These are phyloP conservation scores for Fusarium irregulare DNA, from an alignment of 2,329 filamentous ascomycete species.

Conservation along the genomic window DNA sequence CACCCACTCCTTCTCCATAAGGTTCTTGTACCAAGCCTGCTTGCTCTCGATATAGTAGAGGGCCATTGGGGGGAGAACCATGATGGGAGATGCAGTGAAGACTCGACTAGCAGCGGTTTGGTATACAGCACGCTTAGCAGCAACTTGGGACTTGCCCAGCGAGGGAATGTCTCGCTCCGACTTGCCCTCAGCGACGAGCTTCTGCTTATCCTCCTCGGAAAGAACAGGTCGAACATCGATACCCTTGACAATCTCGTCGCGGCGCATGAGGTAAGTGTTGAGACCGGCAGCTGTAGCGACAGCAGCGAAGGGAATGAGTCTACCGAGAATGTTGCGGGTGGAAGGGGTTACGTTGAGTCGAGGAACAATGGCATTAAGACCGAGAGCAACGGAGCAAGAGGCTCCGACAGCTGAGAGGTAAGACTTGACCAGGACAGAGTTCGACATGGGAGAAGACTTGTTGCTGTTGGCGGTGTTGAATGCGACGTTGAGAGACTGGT, in stretches of 20 bases:
- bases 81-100: slow-evolving; percentile 94
- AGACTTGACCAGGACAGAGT: slow-evolving; percentile 83
- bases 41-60: slow-evolving; percentile 81
- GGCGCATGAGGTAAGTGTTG: slow-evolving; percentile 97
- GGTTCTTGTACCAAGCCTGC: slow-evolving; percentile 54
- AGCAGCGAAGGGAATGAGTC: slow-evolving; percentile 96
- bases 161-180: slow-evolving; percentile 74
- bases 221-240: slow-evolving; percentile 93
- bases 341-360: slow-evolving; percentile 82
- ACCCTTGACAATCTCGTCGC: slow-evolving; percentile 91
- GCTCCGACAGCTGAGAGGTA: slow-evolving; percentile 93
- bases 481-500: slow-evolving; percentile 97
- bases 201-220: slow-evolving; percentile 73
- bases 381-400: slow-evolving; percentile 92
- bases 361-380: slow-evolving; percentile 89
- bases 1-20: slow-evolving; percentile 78
- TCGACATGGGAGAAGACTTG: slow-evolving; percentile 91
- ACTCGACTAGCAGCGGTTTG: slow-evolving; percentile 94
- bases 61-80: slow-evolving; percentile 91
- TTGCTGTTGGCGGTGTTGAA: slow-evolving; percentile 99
- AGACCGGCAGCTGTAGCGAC: slow-evolving; percentile 91
- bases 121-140: slow-evolving; percentile 87
- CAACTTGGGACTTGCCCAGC: slow-evolving; percentile 87
- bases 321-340: slow-evolving; percentile 79
- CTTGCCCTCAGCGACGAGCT: slow-evolving; percentile 66